Base-by-base conservation (phyloP, 108 stramenopile genomes). In the Skeletonema potamos region DNA sequence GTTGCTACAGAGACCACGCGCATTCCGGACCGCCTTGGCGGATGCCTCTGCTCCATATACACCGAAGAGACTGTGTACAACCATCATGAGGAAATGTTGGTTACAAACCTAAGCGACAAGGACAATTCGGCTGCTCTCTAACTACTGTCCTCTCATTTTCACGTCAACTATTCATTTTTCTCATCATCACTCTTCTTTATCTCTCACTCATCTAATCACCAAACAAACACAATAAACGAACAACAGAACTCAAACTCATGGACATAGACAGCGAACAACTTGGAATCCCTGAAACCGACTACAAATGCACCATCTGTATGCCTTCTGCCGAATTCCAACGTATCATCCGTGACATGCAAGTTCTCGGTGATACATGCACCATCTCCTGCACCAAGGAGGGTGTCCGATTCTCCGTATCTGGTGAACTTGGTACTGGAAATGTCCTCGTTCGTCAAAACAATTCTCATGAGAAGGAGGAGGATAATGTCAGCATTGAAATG, bases 271-370 rank as follows among this genome's bases (percentile, higher is more conserved):
- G 75, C 60, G 99, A 99, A 72, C 97, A 97, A 74, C 89, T 99
- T 12, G 97, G 96, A 59, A 99, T 99, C 67, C 99, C 99, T 2
- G 98, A 99, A 67, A 98, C 97, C 26, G 96, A 97, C 41, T 99
- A 99, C 96, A 98, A 97, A 79, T 96, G 94, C 77, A 97, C 88
- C 37, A 87, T 99, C 72, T 77, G 86, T 64, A 98, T 99, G 96
- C 95, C 96, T 33, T 89, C 94, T 27, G 71, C 65, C 22, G 99
- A 99, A 84, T 99, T 99, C 76, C 94, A 97, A 72, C 86, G 99
- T 29, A 99, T 99, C 84, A 90, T 98, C 62, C 90, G 95, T 60
- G 99, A 99, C 72, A 82, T 99, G 33, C 84, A 92, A 82, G 96
- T 98, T 18, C 76, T 99, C 58, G 99, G 99, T 41, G 99, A 99